phyloP scores from a whole-genome alignment of 805 yeast species.

The Candida glaebosa region DNA sequence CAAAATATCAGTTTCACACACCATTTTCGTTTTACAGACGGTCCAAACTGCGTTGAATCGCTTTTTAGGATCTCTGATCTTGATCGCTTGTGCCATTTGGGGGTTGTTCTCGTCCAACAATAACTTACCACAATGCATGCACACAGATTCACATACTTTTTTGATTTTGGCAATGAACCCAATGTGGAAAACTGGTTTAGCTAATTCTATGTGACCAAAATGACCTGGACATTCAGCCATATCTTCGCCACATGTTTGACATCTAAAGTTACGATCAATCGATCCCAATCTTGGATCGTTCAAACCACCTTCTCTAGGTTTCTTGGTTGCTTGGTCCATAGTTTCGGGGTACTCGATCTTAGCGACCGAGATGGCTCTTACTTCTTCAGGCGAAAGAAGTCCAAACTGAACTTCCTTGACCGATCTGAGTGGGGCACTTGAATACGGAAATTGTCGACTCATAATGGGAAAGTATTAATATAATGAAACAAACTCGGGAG shows the following conservation, averaged over 20 bases:
- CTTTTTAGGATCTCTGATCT: slow-evolving; percentile 89
- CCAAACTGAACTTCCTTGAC: slow-evolving; percentile 99
- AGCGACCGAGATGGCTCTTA: slow-evolving; percentile 94
- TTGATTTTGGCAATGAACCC: slow-evolving; percentile 95
- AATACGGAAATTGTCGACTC: slow-evolving; percentile 73
- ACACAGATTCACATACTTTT: slow-evolving; percentile 92
- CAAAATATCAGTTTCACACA: slow-evolving; percentile 87
- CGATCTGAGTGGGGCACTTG: slow-evolving; percentile 97
- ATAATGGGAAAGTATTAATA: slow-evolving; percentile 14
- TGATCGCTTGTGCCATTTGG: slow-evolving; percentile 81
- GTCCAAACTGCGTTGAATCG: slow-evolving; percentile 97
- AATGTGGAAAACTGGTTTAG: slow-evolving; percentile 97
- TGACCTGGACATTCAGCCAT: slow-evolving; percentile 99
- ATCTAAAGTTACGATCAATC: slow-evolving; percentile 93
- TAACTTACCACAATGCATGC: slow-evolving; percentile 98
- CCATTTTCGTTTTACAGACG: slow-evolving; percentile 84
- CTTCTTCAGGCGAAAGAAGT: slow-evolving; percentile 93
- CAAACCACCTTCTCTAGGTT: slow-evolving; percentile 94
- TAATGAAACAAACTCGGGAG: neutral
- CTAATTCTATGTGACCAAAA: slow-evolving; percentile 97
- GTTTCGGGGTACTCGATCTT: slow-evolving; percentile 98
- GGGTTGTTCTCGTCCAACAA: slow-evolving; percentile 80
- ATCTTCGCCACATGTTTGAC: slow-evolving; percentile 99
- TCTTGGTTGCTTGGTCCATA: slow-evolving; percentile 96
- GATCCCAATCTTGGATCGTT: slow-evolving; percentile 97